Percentiles rank a stretch among this genome's conserved stretches.
These are phyloP conservation scores for Capniomyces stellatus DNA, from an alignment of 371 early-diverging fungal species.

Conservation along the genomic window DNA sequence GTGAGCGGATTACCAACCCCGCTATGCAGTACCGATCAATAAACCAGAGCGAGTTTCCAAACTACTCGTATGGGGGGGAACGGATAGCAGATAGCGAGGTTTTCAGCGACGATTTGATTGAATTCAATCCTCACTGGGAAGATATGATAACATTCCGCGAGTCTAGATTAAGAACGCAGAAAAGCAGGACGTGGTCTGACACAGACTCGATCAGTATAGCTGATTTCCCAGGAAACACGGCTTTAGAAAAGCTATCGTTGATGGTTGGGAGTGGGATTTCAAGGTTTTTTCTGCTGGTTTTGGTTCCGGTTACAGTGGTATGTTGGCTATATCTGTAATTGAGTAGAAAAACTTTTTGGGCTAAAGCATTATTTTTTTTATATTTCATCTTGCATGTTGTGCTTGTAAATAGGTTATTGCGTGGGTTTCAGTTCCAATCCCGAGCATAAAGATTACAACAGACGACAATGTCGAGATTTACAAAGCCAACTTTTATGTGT, in stretches of 20 bases:
- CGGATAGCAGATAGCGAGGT: background rate
- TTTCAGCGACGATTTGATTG: conserved; percentile 10
- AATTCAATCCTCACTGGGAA: conserved; percentile 28
- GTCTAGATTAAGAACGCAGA: conserved; percentile 13
- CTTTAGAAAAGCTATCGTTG: background rate
- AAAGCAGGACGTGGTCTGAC: conserved; percentile 25
- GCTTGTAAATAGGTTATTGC: conserved; percentile 6
- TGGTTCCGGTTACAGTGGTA: background rate
- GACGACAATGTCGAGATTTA: background rate
- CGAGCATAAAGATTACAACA: conserved; percentile 4
- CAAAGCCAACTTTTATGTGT: conserved; percentile 52
- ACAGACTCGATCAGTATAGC: conserved; percentile 7
- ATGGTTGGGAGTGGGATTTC: background rate
- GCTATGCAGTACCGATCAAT: too few relatives aligned
- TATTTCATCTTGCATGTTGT: background rate
- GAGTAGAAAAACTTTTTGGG: too few relatives aligned
- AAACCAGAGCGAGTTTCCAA: too few relatives aligned
- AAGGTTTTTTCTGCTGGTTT: background rate
- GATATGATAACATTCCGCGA: conserved; percentile 29
- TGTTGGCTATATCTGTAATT: too few relatives aligned
- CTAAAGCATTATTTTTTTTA: background rate
- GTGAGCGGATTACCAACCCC: too few relatives aligned
- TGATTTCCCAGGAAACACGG: background rate
- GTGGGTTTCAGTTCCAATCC: conserved; percentile 26
- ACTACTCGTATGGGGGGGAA: background rate